These are phyloP conservation scores for Skeletonema potamos DNA, from an alignment of 108 stramenopile genomes.

Conservation along the genomic window DNA sequence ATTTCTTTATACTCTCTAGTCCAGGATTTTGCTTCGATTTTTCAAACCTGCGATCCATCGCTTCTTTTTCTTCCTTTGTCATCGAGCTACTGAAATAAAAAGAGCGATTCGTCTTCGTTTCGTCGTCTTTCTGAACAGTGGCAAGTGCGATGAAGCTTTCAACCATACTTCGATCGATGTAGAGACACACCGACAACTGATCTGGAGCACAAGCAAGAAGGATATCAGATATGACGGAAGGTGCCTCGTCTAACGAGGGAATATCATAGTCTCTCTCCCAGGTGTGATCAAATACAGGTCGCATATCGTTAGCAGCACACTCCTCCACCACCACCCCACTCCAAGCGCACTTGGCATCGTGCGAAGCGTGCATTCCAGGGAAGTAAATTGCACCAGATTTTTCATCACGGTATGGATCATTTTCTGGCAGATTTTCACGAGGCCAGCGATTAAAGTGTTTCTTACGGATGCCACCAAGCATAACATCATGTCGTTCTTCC, in stretches of 20 bases:
- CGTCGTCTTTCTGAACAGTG: not conserved
- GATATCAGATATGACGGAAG: constrained; percentile 6
- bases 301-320: constrained; percentile 2
- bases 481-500: constrained; percentile 4
- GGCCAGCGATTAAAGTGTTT: constrained; percentile 5
- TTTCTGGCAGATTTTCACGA: not conserved
- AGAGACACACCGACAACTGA: constrained; percentile 10
- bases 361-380: constrained; percentile 3
- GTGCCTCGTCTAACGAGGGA: constrained; percentile 1
- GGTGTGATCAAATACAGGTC: not conserved
- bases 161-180: not conserved
- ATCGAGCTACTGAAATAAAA: too few species aligned
- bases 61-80: not conserved
- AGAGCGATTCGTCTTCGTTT: not conserved
- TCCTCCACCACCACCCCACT: constrained; percentile 6
- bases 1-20: not conserved
- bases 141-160: constrained; percentile 4
- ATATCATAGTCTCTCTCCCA: constrained; percentile 1
- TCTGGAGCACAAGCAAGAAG: constrained; percentile 12
- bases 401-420: constrained; percentile 5
- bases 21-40: constrained; percentile 1
- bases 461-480: not conserved
- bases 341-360: constrained; percentile 18
- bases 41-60: not conserved
- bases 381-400: not conserved